A percentile compares a stretch with the other conserved stretches of the same genome.
Conservation (phyloP, 179 eudicot species). For the Drosera spatulata region DNA sequence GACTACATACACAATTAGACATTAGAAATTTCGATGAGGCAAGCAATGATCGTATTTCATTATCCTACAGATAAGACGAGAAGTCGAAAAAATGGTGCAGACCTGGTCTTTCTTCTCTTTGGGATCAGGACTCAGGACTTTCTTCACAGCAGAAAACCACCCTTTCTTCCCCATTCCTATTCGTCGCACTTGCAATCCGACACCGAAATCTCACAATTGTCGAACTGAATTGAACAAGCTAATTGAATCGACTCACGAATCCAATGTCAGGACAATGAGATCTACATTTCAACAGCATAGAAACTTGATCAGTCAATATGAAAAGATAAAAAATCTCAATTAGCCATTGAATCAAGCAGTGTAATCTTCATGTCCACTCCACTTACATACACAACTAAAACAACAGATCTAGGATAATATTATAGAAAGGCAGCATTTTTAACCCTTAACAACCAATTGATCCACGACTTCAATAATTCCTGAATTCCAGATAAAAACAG, state of each 20-base stretch:
- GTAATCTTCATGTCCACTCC: neutral
- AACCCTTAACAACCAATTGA: too few relatives aligned
- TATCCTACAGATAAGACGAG: neutral
- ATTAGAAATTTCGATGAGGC: neutral
- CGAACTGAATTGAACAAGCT: too few relatives aligned
- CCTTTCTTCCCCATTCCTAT: slow-evolving; percentile 65
- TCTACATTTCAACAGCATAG: too few relatives aligned
- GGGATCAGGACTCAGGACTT: slow-evolving; percentile 46
- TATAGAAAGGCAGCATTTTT: too few relatives aligned
- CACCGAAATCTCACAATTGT: neutral
- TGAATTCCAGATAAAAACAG: too few relatives aligned
- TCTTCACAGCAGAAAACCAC: slow-evolving; percentile 63
- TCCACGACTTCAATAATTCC: too few relatives aligned
- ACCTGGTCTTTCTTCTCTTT: slow-evolving; percentile 57
- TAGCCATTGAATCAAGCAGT: too few relatives aligned
- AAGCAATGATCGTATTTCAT: neutral
- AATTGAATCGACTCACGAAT: too few relatives aligned
- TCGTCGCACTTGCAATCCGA: slow-evolving; percentile 18
- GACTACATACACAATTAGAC: neutral
- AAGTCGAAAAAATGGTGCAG: neutral
- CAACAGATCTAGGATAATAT: too few relatives aligned
- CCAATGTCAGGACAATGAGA: too few relatives aligned
- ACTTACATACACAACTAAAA: neutral
- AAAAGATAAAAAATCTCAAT: too few relatives aligned
- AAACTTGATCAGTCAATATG: too few relatives aligned